Evolutionary conservation across 768 basidiomycete species (phyloP), one percentile per base, ranked within the genome.

Genomic region (Albatrellus ellisii): DNA sequence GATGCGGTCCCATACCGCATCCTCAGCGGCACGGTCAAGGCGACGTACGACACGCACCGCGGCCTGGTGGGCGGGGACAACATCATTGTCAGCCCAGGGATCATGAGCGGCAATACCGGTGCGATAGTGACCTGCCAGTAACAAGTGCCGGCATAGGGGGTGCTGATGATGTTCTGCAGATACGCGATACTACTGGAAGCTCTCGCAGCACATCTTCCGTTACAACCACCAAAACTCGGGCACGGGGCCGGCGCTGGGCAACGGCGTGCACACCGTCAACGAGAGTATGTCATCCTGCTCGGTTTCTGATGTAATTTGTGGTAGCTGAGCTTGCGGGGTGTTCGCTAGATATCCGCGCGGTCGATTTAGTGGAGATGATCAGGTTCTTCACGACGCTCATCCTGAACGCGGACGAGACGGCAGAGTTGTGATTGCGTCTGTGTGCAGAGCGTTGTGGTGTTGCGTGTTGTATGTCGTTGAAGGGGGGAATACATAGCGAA

Each of bases 211-310:
- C 20, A 50, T 50, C 36, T 14, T 51, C 36, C 48, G 44, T 3
- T 51, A 47, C 32, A 39, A 32, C 17, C 50, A 50, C 25, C 54
- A 60, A 32, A 44, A 50, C 36, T 47, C 44, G 26, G 32, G 34
- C 3, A 34, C 28, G 2, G 49, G 46, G 26, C 58, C 22, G 45
- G 62, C 51, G 1, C 48, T 63, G 18, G 59, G 58, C 38, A 52
- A 55, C 20, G 67, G 68, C 1, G 59, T 77, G n/a, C 84, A 85
- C 56, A 81, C 81, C 2, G 71, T 84, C 21, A 72, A 85, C 44
- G 84, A 85, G 67, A 67, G 79, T 78, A 52, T 53, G 72, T 53
- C 10, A 9, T 10, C 15, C 25, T 41, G 39, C 26, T 26, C 18
- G 22, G 7, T 26, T 4, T 27, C 2, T n/a, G n/a, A 42, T 26